Conservation (phyloP, 495 filamentous ascomycete species). For the Beverwykella pulmonaria region DNA sequence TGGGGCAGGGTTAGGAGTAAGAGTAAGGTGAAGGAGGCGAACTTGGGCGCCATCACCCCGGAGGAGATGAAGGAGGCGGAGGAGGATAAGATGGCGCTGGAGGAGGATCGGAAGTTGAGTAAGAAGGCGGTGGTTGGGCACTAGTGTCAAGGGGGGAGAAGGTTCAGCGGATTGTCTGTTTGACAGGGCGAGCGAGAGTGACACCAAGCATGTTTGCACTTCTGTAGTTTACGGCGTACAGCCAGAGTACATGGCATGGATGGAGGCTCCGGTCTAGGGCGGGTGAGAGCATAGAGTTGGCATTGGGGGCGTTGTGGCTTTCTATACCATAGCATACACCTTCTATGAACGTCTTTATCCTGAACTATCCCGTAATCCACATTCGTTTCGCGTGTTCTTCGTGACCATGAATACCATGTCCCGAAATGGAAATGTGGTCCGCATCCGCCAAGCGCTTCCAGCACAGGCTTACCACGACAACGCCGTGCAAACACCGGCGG, state of each 20-base stretch:
- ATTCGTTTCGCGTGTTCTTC: not conserved
- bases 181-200: not conserved
- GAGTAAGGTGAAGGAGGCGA: slow-evolving; percentile 15
- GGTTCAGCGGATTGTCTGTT: too few relatives aligned
- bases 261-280: too few relatives aligned
- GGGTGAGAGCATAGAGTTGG: too few relatives aligned
- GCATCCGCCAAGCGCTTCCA: slow-evolving; percentile 14
- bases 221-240: too few relatives aligned
- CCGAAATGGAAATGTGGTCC: slow-evolving; percentile 21
- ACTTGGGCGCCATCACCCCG: slow-evolving; percentile 1
- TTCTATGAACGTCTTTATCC: not conserved
- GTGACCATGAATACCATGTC: slow-evolving; percentile 1
- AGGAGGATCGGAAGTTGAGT: slow-evolving; percentile 6
- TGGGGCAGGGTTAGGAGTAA: slow-evolving; percentile 27
- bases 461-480: too few relatives aligned
- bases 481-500: too few relatives aligned
- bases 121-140: not conserved
- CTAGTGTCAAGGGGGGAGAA: not conserved
- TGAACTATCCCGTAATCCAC: not conserved
- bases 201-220: not conserved
- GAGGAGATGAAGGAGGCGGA: slow-evolving; percentile 10
- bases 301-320: not conserved
- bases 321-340: slow-evolving; percentile 7
- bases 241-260: too few relatives aligned
- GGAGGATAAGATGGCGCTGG: slow-evolving; percentile 9